Conservation (phyloP, 345 rosid genomes). For the Isatis tinctoria region DNA sequence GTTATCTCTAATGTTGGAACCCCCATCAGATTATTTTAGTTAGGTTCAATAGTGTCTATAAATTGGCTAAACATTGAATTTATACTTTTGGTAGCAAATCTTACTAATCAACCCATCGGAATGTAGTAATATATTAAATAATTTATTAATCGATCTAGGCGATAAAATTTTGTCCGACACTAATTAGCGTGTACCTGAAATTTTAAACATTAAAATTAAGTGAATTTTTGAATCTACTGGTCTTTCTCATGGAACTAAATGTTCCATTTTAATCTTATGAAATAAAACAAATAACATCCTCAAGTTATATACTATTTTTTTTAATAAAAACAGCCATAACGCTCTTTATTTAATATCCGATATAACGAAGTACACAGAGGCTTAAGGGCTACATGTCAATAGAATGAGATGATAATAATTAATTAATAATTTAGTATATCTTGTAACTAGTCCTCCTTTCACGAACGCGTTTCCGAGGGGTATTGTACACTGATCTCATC, state of each 20-base stretch:
- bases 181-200: background rate
- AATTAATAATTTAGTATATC: background rate
- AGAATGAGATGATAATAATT: slow-evolving; percentile 1
- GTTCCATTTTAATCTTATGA: background rate
- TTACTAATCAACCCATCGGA: no score
- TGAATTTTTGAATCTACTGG: background rate
- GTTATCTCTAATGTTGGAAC: no score
- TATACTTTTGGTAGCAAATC: no score
- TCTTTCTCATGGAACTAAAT: background rate
- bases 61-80: background rate
- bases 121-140: background rate
- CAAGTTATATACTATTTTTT: background rate
- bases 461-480: slow-evolving; percentile 17
- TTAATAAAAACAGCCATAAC: background rate
- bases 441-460: slow-evolving; percentile 13
- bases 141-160: background rate
- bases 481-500: slow-evolving; percentile 31
- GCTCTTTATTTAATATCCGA: slow-evolving; percentile 14
- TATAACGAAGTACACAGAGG: slow-evolving; percentile 1
- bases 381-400: background rate
- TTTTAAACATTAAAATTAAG: background rate
- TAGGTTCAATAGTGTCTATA: background rate
- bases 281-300: background rate
- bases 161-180: background rate
- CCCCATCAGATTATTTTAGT: background rate